A percentile compares a stretch with the other conserved stretches of the same genome.
Conservation (phyloP, 768 basidiomycete species). For the Sistotremastrum niveocremeum region DNA sequence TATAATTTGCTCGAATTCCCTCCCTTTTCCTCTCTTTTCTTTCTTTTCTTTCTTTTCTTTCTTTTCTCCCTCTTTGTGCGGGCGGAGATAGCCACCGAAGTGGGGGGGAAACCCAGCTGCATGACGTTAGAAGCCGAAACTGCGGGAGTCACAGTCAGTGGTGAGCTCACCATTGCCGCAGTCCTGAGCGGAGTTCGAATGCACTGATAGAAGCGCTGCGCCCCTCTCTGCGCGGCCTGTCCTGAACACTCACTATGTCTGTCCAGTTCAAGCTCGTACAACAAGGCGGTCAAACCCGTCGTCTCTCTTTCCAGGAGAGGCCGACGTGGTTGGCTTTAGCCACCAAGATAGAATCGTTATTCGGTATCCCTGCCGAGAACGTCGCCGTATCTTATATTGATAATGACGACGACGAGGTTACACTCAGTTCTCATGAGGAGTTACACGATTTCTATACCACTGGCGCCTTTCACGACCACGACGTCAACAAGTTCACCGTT, state of each 20-base stretch:
- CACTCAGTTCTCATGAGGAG: slow-evolving; percentile 63
- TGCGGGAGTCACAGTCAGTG: too few species aligned
- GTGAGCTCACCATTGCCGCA: too few species aligned
- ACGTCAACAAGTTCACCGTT: slow-evolving; percentile 45
- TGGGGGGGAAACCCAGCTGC: too few species aligned
- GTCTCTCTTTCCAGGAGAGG: slow-evolving; percentile 32
- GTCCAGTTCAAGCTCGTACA: slow-evolving; percentile 55
- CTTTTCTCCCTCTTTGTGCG: too few species aligned
- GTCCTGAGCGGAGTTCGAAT: too few species aligned
- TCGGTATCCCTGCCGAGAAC: slow-evolving; percentile 38
- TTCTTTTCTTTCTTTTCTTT: too few species aligned
- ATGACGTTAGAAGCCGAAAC: too few species aligned
- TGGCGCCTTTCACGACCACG: slow-evolving; percentile 14
- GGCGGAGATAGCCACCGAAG: too few species aligned
- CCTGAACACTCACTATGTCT: slow-evolving; percentile 23
- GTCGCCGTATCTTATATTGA: slow-evolving; percentile 65
- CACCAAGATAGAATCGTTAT: slow-evolving; percentile 40
- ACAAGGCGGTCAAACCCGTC: slow-evolving; percentile 44
- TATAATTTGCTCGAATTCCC: too few species aligned
- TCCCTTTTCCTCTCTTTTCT: too few species aligned
- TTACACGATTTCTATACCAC: slow-evolving; percentile 55
- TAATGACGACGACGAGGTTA: slow-evolving; percentile 60
- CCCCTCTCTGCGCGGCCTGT: too few species aligned
- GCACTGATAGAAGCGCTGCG: too few species aligned
- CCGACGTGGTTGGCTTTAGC: slow-evolving; percentile 51